Evolutionary conservation across 176 grass and related monocot genomes (phyloP).

Genomic region (Miscanthus lutarioriparius): DNA sequence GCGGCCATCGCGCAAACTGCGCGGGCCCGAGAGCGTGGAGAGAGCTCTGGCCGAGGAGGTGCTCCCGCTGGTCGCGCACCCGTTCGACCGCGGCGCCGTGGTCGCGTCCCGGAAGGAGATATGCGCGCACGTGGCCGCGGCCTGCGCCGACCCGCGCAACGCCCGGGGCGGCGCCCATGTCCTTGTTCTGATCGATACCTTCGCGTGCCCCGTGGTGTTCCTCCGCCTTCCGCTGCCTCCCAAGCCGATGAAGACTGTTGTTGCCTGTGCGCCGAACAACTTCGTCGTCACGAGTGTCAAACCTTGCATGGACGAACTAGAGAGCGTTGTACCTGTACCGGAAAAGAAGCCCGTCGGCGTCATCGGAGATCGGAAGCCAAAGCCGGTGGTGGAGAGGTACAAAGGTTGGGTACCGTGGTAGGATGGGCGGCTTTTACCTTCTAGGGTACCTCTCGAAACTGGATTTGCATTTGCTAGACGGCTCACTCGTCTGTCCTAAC

Average conservation of each 20-base stretch:
- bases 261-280: neutral
- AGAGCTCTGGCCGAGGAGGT: neutral
- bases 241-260: neutral
- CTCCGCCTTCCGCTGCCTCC: neutral
- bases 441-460: too few relatives aligned
- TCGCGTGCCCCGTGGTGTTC: neutral
- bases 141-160: conserved; percentile 3
- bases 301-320: neutral
- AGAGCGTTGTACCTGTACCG: neutral
- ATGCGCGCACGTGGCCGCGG: neutral
- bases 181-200: conserved; percentile 5
- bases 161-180: conserved; percentile 3
- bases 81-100: conserved; percentile 28
- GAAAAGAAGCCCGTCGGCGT: neutral
- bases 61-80: conserved; percentile 16
- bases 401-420: neutral
- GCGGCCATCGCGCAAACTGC: conserved; percentile 5
- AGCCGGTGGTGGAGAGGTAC: neutral
- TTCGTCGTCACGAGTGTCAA: neutral
- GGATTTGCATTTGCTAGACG: too few relatives aligned
- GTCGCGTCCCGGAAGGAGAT: neutral
- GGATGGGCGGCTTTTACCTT: neutral
- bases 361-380: neutral
- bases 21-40: neutral
- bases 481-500: too few relatives aligned